A percentile compares a stretch with the other conserved stretches of the same genome.
phyloP scores from a whole-genome alignment of 2,329 filamentous ascomycete genomes.

The Lachnellula suecica region DNA sequence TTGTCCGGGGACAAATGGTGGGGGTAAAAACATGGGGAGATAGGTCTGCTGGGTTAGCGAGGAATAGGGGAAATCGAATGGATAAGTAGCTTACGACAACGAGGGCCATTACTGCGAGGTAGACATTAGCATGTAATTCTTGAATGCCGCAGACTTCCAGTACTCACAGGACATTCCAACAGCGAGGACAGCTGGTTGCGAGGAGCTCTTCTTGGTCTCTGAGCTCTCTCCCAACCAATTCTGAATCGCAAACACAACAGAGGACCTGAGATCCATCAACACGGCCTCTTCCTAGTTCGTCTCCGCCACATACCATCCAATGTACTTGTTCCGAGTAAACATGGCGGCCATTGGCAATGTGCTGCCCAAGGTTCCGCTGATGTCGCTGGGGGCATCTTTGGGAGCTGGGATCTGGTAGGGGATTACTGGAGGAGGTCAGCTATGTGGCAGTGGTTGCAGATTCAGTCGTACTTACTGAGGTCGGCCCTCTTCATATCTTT shows the following conservation, averaged over 20 bases:
- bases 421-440: conserved; percentile 59
- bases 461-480: conserved; percentile 56
- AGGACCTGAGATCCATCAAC: conserved; percentile 51
- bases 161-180: conserved; percentile 76
- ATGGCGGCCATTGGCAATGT: conserved; percentile 95
- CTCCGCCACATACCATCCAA: conserved; percentile 54
- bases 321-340: conserved; percentile 85
- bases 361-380: conserved; percentile 69
- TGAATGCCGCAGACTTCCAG: background rate
- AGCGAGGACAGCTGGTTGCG: conserved; percentile 72
- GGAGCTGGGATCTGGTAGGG: conserved; percentile 78
- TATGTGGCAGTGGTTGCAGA: conserved; percentile 13
- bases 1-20: conserved; percentile 37
- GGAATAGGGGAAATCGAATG: conserved; percentile 9
- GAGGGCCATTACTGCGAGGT: conserved; percentile 30
- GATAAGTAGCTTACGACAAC: conserved; percentile 41
- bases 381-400: conserved; percentile 63
- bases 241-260: conserved; percentile 73
- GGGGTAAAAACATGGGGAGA: conserved; percentile 64
- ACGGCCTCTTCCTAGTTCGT: background rate
- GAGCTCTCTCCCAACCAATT: conserved; percentile 76
- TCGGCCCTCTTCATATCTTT: conserved; percentile 77
- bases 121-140: conserved; percentile 8
- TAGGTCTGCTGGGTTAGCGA: conserved; percentile 46
- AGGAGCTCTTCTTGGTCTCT: conserved; percentile 60